These are phyloP conservation scores for Lepiota venenata DNA, from an alignment of 768 basidiomycete genomes.

Conservation along the genomic window DNA sequence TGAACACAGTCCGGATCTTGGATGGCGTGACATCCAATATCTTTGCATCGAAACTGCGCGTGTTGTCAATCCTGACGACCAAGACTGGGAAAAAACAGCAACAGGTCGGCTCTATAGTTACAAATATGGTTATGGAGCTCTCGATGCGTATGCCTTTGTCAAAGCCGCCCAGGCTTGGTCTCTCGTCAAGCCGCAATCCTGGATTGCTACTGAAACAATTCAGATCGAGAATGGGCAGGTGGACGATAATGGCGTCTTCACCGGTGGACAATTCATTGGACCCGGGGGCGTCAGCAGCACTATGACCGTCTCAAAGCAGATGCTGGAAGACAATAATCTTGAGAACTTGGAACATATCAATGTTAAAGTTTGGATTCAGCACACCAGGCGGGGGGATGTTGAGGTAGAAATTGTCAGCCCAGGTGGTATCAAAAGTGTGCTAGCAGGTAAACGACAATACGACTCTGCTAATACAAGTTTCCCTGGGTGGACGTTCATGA, in stretches of 20 bases:
- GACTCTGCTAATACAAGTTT: constrained; percentile 71
- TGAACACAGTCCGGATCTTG: constrained; percentile 74
- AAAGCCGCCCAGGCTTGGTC: constrained; percentile 79
- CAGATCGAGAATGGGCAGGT: constrained; percentile 63
- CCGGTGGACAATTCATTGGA: constrained; percentile 65
- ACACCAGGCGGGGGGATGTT: constrained; percentile 83
- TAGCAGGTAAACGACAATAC: constrained; percentile 66
- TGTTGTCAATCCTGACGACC: constrained; percentile 82
- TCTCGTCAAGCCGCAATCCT: constrained; percentile 91
- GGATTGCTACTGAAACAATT: constrained; percentile 75
- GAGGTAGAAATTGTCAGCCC: constrained; percentile 90
- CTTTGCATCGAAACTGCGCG: constrained; percentile 76
- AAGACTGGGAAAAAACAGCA: constrained; percentile 89
- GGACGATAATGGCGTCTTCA: constrained; percentile 46
- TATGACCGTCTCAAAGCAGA: constrained; percentile 62
- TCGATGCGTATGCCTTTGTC: constrained; percentile 83
- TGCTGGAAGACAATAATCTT: constrained; percentile 72
- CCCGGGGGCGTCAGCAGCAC: constrained; percentile 61
- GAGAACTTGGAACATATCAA: constrained; percentile 92
- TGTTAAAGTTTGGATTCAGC: constrained; percentile 90
- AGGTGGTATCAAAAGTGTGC: constrained; percentile 76
- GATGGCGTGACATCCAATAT: constrained; percentile 96
- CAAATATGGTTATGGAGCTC: constrained; percentile 93
- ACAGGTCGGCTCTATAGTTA: constrained; percentile 66
- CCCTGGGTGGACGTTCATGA: constrained; percentile 98